Conservation (phyloP, 768 basidiomycete genomes). For the Pleurotus cornucopiae region DNA sequence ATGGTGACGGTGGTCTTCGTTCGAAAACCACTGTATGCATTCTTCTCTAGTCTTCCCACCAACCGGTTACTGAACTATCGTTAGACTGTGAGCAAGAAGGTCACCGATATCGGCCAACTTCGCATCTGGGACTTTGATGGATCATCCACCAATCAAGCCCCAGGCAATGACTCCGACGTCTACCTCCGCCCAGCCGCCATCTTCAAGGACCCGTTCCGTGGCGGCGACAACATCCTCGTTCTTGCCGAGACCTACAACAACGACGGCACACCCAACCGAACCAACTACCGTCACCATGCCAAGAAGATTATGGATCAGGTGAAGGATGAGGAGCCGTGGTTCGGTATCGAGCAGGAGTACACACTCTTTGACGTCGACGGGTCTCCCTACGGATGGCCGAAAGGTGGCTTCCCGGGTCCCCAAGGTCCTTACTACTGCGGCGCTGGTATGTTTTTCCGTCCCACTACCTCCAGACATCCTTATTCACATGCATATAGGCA, state of each 20-base stretch:
- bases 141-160: conserved; percentile 96
- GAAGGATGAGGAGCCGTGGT: conserved; percentile 83
- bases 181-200: conserved; percentile 96
- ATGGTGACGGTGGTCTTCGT: conserved; percentile 90
- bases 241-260: conserved; percentile 98
- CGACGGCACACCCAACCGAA: conserved; percentile 96
- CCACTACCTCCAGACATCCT: conserved; percentile 14
- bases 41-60: conserved; percentile 5
- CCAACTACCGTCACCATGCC: conserved; percentile 92
- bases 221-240: conserved; percentile 96
- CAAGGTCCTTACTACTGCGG: conserved; percentile 99
- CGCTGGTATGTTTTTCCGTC: conserved; percentile 62
- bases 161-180: conserved; percentile 93
- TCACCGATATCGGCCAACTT: conserved; percentile 84
- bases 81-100: conserved; percentile 83
- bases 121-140: conserved; percentile 99
- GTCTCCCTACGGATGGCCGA: conserved; percentile 92
- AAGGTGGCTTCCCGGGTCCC: conserved; percentile 98
- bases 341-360: conserved; percentile 99
- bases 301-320: conserved; percentile 95
- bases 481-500: conserved; percentile 46
- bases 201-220: conserved; percentile 99
- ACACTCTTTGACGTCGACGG: conserved; percentile 94
- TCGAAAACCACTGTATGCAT: conserved; percentile 87
- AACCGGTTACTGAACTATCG: conserved; percentile 8